phyloP scores from a whole-genome alignment of 2,329 filamentous ascomycete genomes.

The Aspergillus texensis region DNA sequence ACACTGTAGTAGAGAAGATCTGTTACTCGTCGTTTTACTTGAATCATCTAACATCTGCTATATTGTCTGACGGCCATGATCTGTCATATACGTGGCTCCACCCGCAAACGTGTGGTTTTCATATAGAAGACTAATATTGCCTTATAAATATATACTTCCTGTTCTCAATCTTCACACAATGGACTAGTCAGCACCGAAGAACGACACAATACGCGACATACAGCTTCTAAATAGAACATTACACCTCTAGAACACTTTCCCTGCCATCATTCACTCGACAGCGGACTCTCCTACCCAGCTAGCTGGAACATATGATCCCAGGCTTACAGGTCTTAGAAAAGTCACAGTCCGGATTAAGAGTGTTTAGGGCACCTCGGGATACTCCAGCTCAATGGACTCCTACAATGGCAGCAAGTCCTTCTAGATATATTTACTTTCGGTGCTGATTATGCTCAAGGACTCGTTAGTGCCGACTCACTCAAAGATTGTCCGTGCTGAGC shows the following conservation, averaged over 20 bases:
- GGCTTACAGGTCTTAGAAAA: no score
- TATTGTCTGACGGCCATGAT: neutral
- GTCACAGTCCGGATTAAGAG: no score
- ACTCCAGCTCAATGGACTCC: neutral
- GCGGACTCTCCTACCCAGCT: neutral
- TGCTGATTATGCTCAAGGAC: neutral
- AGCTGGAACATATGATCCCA: neutral
- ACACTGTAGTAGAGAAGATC: neutral
- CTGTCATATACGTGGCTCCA: neutral
- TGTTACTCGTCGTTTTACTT: neutral
- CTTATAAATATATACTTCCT: neutral
- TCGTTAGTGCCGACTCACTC: neutral
- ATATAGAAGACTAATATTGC: neutral
- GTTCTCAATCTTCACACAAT: neutral
- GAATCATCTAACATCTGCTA: neutral
- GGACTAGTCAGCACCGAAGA: neutral
- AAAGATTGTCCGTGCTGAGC: neutral
- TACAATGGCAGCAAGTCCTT: neutral
- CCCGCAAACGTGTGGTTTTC: no score
- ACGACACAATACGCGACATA: neutral
- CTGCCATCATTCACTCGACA: neutral
- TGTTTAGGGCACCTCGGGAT: no score
- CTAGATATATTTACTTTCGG: no score
- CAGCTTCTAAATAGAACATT: neutral
- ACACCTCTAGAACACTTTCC: neutral